Evolutionary conservation across 352 stramenopile genomes (phyloP).

Genomic region (Phytopythium montanum): DNA sequence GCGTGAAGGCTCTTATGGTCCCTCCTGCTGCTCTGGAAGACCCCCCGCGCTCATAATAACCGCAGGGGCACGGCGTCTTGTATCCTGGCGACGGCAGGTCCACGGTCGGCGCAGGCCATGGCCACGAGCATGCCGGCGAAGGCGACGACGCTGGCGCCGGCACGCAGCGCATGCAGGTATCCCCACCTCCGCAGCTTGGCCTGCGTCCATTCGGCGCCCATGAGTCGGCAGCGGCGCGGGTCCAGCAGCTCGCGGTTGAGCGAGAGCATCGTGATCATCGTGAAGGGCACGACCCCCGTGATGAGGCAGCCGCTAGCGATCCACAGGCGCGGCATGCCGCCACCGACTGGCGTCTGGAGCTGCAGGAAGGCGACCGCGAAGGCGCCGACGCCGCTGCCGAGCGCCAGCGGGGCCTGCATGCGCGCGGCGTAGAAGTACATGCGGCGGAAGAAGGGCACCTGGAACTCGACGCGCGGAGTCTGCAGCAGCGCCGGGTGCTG

Average conservation of each 20-base stretch:
- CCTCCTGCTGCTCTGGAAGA: neutral
- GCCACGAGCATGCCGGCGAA: constrained; percentile 62
- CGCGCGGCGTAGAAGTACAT: constrained; percentile 78
- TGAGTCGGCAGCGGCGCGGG: constrained; percentile 30
- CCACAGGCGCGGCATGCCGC: constrained; percentile 47
- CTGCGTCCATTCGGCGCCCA: constrained; percentile 44
- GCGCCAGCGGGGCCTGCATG: constrained; percentile 53
- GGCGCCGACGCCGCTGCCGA: constrained; percentile 50
- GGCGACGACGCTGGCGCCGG: constrained; percentile 42
- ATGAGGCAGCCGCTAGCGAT: constrained; percentile 54
- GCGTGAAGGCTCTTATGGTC: neutral
- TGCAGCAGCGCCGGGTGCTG: constrained; percentile 71
- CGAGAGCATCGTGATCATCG: constrained; percentile 56
- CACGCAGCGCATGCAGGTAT: constrained; percentile 49
- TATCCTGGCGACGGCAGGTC: neutral
- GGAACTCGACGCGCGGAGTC: constrained; percentile 46
- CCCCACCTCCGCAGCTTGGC: constrained; percentile 53
- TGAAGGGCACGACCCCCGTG: constrained; percentile 59
- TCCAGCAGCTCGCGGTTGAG: constrained; percentile 63
- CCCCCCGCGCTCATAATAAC: neutral
- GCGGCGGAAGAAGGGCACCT: constrained; percentile 68
- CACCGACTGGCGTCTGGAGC: constrained; percentile 14
- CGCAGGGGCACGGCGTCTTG: neutral
- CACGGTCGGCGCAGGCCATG: constrained; percentile 39
- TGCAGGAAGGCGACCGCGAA: constrained; percentile 46